These are phyloP conservation scores for Iris pallida DNA, from an alignment of 116 monocot species.

Conservation along the genomic window DNA sequence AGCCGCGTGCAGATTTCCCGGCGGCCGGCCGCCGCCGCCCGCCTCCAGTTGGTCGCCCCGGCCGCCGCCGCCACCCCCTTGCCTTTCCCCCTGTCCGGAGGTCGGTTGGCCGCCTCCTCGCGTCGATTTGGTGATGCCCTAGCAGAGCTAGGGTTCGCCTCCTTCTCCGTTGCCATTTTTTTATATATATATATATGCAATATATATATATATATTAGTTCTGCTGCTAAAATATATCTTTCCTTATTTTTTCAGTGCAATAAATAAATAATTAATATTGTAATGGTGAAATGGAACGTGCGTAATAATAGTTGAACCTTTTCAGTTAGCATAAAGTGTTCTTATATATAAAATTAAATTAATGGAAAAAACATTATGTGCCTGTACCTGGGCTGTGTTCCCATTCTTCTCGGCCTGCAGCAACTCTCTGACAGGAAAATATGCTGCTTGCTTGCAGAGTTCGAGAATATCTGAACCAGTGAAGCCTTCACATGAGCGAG, in stretches of 20 bases:
- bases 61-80: no score
- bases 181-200: no score
- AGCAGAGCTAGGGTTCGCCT: no score
- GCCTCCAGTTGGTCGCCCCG: no score
- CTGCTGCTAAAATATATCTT: no score
- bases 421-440: conserved; percentile 86
- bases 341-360: not conserved
- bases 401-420: conserved; percentile 74
- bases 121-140: no score
- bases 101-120: no score
- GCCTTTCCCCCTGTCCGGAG: no score
- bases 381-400: conserved; percentile 37
- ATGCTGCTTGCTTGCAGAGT: conserved; percentile 92
- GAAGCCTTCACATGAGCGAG: conserved; percentile 72
- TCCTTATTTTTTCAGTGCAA: not conserved
- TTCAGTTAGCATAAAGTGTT: not conserved
- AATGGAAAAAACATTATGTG: not conserved
- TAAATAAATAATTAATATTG: not conserved
- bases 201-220: no score
- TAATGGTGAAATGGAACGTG: not conserved
- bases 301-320: not conserved
- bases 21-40: no score
- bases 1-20: no score
- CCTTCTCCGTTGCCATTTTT: no score
- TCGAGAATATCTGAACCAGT: conserved; percentile 94